phyloP scores from a whole-genome alignment of 2,329 filamentous ascomycete genomes.

The Penicillium sp. region DNA sequence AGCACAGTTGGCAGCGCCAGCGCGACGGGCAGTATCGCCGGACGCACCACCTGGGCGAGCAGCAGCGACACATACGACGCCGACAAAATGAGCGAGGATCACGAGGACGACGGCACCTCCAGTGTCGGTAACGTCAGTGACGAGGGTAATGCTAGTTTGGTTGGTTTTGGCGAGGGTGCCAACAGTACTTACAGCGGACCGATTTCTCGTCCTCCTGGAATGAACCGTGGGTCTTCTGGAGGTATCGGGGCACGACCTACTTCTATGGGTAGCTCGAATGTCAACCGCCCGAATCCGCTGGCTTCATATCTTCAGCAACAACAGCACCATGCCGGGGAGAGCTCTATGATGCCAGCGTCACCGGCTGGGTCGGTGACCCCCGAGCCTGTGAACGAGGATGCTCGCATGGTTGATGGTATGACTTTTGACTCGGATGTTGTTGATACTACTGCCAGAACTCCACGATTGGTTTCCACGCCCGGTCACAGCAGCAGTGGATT shows the following conservation, averaged over 20 bases:
- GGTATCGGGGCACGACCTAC: slow-evolving; percentile 33
- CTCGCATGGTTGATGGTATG: slow-evolving; percentile 66
- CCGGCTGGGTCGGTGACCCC: slow-evolving; percentile 40
- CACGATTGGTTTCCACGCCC: slow-evolving; percentile 48
- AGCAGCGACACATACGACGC: slow-evolving; percentile 58
- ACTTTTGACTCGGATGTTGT: slow-evolving; percentile 61
- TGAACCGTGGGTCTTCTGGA: slow-evolving; percentile 36
- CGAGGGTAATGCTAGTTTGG: slow-evolving; percentile 76
- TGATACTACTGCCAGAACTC: slow-evolving; percentile 63
- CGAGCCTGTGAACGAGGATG: slow-evolving; percentile 49
- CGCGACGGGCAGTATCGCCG: slow-evolving; percentile 71
- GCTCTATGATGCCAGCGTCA: slow-evolving; percentile 42
- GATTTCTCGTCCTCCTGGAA: slow-evolving; percentile 59
- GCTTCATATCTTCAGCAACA: slow-evolving; percentile 29
- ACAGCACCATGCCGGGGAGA: slow-evolving; percentile 30
- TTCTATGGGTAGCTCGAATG: slow-evolving; percentile 40
- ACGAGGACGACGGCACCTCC: slow-evolving; percentile 61
- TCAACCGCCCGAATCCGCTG: slow-evolving; percentile 32
- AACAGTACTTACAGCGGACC: slow-evolving; percentile 80
- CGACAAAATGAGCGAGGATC: slow-evolving; percentile 62
- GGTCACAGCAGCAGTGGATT: slow-evolving; percentile 14
- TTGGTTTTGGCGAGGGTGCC: slow-evolving; percentile 90
- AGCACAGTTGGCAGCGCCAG: slow-evolving; percentile 90
- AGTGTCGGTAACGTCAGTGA: slow-evolving; percentile 80
- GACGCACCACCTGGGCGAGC: slow-evolving; percentile 66